Evolutionary conservation across 2,329 filamentous ascomycete species (phyloP), one percentile per base, ranked within the genome.

Genomic region (Gremmenia infestans): DNA sequence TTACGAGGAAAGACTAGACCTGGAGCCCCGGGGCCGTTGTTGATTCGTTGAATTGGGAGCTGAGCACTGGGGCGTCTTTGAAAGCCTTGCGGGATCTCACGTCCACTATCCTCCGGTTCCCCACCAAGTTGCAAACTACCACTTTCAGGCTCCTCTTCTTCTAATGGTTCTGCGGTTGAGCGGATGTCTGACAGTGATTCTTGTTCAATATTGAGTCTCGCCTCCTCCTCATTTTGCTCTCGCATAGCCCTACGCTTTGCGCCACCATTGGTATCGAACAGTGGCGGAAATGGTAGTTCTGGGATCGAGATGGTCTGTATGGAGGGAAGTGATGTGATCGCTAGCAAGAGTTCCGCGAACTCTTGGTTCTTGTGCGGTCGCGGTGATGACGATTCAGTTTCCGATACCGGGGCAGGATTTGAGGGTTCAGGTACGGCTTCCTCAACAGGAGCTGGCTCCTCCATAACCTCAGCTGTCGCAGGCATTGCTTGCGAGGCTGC

Each of bases 51-150:
- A 36, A 90, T 88, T 9, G 91, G 89, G 2, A 88, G 86, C 65
- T 91, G 90, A 7, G 90, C 85, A 12, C 82, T 83, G 57, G 81
- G 78, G 57, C 84, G 82, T 50, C 85, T 81, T 58, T 85, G 81
- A 56, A 80, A 80, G 48, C 71, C 69, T 63, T 80, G 75, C 40
- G 72, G 54, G 32, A 67, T 56, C 50, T 82, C 81, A 17, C 77
- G 76, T 17, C 72, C 68, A 46, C 82, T 80, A 63, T 96, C 91
- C 69, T 97, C 93, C 0, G 93, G 93, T 70, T 97, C 93, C 45
- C 93, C 93, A 55, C 93, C 93, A 17, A 97, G 79, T 56, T 95
- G 92, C 56, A 94, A 78, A 69, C 93, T 97, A 14, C 84, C 83
- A 63, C 88, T 88, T 71, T 94, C 91, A 1, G 85, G 83, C 55